Percentiles rank a stretch among this genome's conserved stretches.
These are phyloP conservation scores for Scleroderma citrinum DNA, from an alignment of 768 basidiomycete species.

Conservation along the genomic window DNA sequence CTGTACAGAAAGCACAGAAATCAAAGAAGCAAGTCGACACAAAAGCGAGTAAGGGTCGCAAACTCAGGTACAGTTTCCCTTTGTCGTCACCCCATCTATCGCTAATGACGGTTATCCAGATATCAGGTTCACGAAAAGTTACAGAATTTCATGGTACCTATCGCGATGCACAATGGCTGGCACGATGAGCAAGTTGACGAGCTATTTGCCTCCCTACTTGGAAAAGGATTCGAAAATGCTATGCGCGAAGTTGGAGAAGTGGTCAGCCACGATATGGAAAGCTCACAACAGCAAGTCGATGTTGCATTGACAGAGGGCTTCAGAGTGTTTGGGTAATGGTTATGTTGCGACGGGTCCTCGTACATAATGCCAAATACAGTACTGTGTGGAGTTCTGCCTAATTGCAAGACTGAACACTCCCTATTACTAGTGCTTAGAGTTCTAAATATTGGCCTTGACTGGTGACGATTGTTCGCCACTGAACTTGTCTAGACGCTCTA, in stretches of 20 bases:
- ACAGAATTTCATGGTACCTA: constrained; percentile 95
- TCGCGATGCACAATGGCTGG: constrained; percentile 65
- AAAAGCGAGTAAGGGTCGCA: constrained; percentile 92
- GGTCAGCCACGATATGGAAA: constrained; percentile 18
- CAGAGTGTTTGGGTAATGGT: constrained; percentile 50
- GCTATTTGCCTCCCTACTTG: constrained; percentile 82
- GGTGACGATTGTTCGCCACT: neutral
- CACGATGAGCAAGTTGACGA: constrained; percentile 97
- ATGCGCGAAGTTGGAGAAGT: constrained; percentile 24
- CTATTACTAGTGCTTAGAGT: too few species aligned
- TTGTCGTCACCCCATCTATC: neutral
- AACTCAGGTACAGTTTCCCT: constrained; percentile 57
- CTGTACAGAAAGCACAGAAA: constrained; percentile 60
- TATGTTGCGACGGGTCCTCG: neutral
- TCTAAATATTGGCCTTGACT: too few species aligned
- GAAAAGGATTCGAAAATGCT: constrained; percentile 55
- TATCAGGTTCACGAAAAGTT: constrained; percentile 95
- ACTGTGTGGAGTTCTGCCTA: too few species aligned
- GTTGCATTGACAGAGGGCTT: constrained; percentile 42
- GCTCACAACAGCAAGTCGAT: constrained; percentile 26
- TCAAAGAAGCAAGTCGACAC: constrained; percentile 89
- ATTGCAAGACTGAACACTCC: too few species aligned
- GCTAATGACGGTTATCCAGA: constrained; percentile 33
- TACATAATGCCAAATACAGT: neutral
- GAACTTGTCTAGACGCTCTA: neutral